Evolutionary conservation across 306 rosid species (phyloP).

Genomic region (Trichosanthes truncata): DNA sequence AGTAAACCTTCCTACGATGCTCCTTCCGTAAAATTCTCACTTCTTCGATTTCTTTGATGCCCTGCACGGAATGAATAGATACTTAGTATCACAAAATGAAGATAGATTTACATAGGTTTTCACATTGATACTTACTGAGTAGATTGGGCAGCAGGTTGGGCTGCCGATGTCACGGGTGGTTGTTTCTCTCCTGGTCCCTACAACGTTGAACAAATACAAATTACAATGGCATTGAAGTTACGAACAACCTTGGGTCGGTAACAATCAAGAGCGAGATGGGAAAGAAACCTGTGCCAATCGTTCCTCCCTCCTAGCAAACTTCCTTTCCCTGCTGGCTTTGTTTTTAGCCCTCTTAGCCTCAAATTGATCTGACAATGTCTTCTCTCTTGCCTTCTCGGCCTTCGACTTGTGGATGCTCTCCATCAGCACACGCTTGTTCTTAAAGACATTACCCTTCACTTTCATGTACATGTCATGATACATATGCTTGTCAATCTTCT

Average conservation of each 20-base stretch:
- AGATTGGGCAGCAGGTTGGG: slow-evolving; percentile 33
- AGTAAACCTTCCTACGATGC: background rate
- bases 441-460: slow-evolving; percentile 96
- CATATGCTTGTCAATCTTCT: slow-evolving; percentile 97
- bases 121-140: slow-evolving; percentile 42
- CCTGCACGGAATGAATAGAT: slow-evolving; percentile 30
- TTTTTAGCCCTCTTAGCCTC: slow-evolving; percentile 95
- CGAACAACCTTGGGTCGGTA: background rate
- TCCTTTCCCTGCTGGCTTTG: slow-evolving; percentile 96
- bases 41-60: slow-evolving; percentile 68
- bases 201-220: background rate
- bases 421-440: slow-evolving; percentile 92
- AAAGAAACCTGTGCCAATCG: slow-evolving; percentile 66
- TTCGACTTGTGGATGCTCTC: slow-evolving; percentile 96
- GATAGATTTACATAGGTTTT: background rate
- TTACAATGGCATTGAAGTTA: background rate
- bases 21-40: slow-evolving; percentile 27
- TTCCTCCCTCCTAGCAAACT: slow-evolving; percentile 80
- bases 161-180: slow-evolving; percentile 18
- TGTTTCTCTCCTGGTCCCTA: slow-evolving; percentile 82
- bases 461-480: slow-evolving; percentile 98
- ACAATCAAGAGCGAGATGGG: background rate
- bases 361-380: slow-evolving; percentile 90
- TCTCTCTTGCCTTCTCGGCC: slow-evolving; percentile 99
- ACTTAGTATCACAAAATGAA: background rate